These are phyloP conservation scores for Alternaria brassicicola DNA, from an alignment of 2,329 filamentous ascomycete genomes.

Conservation along the genomic window DNA sequence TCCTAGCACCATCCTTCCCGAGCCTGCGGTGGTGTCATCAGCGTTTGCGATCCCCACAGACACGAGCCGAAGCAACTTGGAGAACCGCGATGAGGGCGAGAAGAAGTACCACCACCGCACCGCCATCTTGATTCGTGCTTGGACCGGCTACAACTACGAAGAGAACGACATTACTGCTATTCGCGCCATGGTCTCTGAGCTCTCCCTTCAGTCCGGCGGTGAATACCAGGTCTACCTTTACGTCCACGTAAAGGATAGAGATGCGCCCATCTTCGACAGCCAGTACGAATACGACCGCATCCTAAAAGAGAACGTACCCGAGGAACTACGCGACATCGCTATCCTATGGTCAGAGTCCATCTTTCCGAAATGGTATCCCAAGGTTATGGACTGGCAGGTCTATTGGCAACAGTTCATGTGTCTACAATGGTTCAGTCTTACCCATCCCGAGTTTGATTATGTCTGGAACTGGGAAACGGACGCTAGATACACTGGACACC, in stretches of 20 bases:
- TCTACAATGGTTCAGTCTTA: constrained; percentile 75
- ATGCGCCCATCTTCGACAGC: constrained; percentile 65
- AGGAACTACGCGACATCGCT: constrained; percentile 72
- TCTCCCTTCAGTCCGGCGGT: constrained; percentile 54
- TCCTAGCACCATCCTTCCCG: constrained; percentile 35
- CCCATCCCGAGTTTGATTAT: constrained; percentile 79
- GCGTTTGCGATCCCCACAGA: constrained; percentile 39
- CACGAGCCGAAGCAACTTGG: constrained; percentile 37
- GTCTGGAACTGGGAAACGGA: constrained; percentile 89
- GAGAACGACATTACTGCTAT: constrained; percentile 55
- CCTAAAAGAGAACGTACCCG: constrained; percentile 67
- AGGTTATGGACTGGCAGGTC: constrained; percentile 57
- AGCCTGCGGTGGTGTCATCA: constrained; percentile 33
- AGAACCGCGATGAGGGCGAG: constrained; percentile 26
- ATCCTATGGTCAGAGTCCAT: constrained; percentile 73
- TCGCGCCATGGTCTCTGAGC: constrained; percentile 54
- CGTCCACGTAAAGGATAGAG: constrained; percentile 60
- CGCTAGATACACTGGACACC: constrained; percentile 77
- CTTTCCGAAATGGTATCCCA: constrained; percentile 56
- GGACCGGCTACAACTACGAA: constrained; percentile 56
- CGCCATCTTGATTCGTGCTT: constrained; percentile 54
- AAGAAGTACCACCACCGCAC: constrained; percentile 52
- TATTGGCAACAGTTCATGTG: constrained; percentile 70
- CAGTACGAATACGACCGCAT: constrained; percentile 64
- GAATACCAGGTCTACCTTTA: constrained; percentile 58